Conservation (phyloP, 2,329 filamentous ascomycete genomes). For the Ampelomyces quisqualis region DNA sequence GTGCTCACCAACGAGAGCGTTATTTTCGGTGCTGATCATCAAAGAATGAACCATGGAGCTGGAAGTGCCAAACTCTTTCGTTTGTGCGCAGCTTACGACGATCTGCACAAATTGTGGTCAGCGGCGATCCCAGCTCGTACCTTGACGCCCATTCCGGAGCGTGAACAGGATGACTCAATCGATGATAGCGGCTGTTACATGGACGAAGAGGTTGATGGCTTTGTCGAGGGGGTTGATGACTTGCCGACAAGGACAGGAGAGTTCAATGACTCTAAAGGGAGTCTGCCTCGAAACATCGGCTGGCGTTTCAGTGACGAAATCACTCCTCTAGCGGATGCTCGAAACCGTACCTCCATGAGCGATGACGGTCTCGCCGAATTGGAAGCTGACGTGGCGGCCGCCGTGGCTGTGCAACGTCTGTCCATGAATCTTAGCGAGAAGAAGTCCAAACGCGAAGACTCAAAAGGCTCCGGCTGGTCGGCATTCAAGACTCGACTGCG, state of each 20-base stretch:
- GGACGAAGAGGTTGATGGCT: neutral
- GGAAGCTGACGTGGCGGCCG: neutral
- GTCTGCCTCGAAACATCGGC: conserved; percentile 2
- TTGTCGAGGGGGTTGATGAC: neutral
- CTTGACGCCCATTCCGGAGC: neutral
- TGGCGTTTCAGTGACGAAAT: conserved; percentile 8
- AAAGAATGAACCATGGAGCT: conserved; percentile 4
- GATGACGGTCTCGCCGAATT: neutral
- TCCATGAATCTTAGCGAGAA: neutral
- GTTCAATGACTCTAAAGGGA: neutral
- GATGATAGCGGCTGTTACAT: neutral
- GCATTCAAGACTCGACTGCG: neutral
- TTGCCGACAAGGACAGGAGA: neutral
- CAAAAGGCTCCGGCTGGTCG: neutral
- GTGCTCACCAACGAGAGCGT: conserved; percentile 13
- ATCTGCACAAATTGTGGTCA: conserved; percentile 5
- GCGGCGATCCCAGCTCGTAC: neutral
- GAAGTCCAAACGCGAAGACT: neutral
- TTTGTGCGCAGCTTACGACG: conserved; percentile 7
- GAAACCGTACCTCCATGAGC: neutral
- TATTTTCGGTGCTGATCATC: conserved; percentile 4
- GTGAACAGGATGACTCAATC: neutral
- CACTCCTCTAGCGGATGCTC: neutral
- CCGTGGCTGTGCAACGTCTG: neutral
- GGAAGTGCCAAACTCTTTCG: conserved; percentile 1